Percentiles rank a stretch among this genome's conserved stretches.
These are phyloP conservation scores for Bremia lactucae DNA, from an alignment of 352 stramenopile species.

Conservation along the genomic window DNA sequence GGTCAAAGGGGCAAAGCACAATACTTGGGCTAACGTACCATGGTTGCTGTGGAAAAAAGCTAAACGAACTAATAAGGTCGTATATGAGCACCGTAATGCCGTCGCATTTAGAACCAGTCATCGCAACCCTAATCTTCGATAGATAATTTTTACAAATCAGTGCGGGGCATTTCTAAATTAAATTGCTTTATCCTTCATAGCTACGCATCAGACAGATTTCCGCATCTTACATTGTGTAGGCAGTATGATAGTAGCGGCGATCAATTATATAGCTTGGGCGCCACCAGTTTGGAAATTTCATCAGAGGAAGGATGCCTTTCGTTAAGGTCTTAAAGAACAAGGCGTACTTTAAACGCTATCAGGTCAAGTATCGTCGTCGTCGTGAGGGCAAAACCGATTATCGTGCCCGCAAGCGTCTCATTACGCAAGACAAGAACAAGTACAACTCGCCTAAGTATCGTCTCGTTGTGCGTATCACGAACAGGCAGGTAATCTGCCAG, in stretches of 20 bases:
- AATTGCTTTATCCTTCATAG: no score
- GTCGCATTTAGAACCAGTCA: conserved; percentile 58
- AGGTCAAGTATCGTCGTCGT: conserved; percentile 97
- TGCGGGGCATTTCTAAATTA: not conserved
- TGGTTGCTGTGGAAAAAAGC: conserved; percentile 79
- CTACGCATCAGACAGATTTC: not conserved
- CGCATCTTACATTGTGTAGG: conserved; percentile 14
- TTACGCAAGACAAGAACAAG: conserved; percentile 99
- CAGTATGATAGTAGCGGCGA: not conserved
- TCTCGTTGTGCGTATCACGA: conserved; percentile 93
- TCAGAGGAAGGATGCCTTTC: conserved; percentile 84
- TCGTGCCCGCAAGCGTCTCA: conserved; percentile 96
- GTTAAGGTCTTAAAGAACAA: conserved; percentile 99
- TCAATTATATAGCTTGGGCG: conserved; percentile 10
- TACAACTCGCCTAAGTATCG: conserved; percentile 99
- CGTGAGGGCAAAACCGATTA: conserved; percentile 99
- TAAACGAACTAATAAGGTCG: conserved; percentile 72
- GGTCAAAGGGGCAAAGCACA: not conserved
- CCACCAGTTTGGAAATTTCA: conserved; percentile 62
- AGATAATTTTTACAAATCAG: conserved; percentile 30
- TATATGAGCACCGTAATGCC: conserved; percentile 4
- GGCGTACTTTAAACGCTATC: conserved; percentile 99
- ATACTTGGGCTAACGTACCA: conserved; percentile 32
- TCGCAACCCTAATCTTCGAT: conserved; percentile 29
- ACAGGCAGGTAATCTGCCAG: conserved; percentile 96